phyloP scores from a whole-genome alignment of 83 land plant species.

The Diphasiastrum complanatum region DNA sequence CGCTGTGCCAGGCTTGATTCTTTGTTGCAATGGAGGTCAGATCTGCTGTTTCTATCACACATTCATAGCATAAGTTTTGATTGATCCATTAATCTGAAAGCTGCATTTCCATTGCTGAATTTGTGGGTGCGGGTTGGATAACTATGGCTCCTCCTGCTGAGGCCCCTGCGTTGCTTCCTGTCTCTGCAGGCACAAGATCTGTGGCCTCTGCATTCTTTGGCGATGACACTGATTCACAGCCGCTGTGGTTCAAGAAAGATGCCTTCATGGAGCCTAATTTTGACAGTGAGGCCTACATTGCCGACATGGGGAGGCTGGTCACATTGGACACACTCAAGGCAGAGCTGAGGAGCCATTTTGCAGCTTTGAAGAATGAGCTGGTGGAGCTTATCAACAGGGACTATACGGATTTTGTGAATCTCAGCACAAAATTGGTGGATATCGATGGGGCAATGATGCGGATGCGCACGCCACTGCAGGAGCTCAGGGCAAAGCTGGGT shows the following conservation, averaged over 20 bases:
- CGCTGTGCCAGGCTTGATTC: too few species aligned
- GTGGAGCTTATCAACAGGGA: conserved; percentile 95
- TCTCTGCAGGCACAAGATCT: conserved; percentile 31
- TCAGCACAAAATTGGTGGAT: conserved; percentile 86
- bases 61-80: too few species aligned
- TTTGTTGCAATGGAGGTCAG: too few species aligned
- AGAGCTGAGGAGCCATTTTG: conserved; percentile 71
- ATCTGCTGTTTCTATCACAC: too few species aligned
- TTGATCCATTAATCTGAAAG: too few species aligned
- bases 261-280: conserved; percentile 55
- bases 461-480: conserved; percentile 78
- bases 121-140: too few species aligned
- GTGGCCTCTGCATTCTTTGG: conserved; percentile 62
- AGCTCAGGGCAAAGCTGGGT: conserved; percentile 61
- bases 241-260: conserved; percentile 76
- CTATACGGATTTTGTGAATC: conserved; percentile 80
- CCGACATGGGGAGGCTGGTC: conserved; percentile 83
- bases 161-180: conserved; percentile 11
- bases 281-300: conserved; percentile 68
- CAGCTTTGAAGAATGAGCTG: conserved; percentile 71
- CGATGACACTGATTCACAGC: conserved; percentile 50
- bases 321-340: conserved; percentile 81
- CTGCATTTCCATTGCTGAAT: too few species aligned
- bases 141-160: conserved; percentile 1
- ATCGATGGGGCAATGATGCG: conserved; percentile 75